Evolutionary conservation across 1,139 yeast genomes (phyloP), one percentile per base, ranked within the genome.

Genomic region (Spathaspora sp.): DNA sequence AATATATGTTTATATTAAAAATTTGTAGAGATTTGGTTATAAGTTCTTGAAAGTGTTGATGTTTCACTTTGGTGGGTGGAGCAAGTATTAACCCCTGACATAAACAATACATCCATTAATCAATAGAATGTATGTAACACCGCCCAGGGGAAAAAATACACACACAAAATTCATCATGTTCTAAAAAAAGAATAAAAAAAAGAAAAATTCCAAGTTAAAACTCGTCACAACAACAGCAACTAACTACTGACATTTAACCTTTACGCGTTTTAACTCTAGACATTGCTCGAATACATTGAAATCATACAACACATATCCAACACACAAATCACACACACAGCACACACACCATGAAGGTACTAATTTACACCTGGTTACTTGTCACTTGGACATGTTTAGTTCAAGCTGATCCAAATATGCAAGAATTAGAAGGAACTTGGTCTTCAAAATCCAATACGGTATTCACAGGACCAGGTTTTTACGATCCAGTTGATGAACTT

Each of bases 391-490:
- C 52, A 16, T 31, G 45, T 8, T 29, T 46, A 10, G 56, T 51
- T 11, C 10, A 45, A 8, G 59, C 59, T 17, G 65, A 58, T 15
- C 68, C 70, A 13, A 61, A 55, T 43, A 69, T 61, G 69, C 55
- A 51, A 13, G 79, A 74, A 47, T 65, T 84, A 44, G 83, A 70
- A 41, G 99, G 99, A n/a, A 93, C 99, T 0, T 93, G 99, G 99
- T 67, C 91, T 1, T 86, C 97, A 15, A 93, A 93, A 65, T 85
- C 97, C 17, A 89, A 88, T 64, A 83, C 96, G 7, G 99, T 95
- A 8, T 86, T 93, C 70, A 93, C 99, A 0, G 99, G 99, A 0
- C 96, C 99, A 0, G 97, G 93, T 3, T 93, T 93, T 61, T 93
- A 82, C 63, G 98, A 93, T 64, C 99, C 99, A 1, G 87, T 90